A percentile compares a stretch with the other conserved stretches of the same genome.
Conservation (phyloP, 2,329 filamentous ascomycete genomes). For the Graphium sp. region DNA sequence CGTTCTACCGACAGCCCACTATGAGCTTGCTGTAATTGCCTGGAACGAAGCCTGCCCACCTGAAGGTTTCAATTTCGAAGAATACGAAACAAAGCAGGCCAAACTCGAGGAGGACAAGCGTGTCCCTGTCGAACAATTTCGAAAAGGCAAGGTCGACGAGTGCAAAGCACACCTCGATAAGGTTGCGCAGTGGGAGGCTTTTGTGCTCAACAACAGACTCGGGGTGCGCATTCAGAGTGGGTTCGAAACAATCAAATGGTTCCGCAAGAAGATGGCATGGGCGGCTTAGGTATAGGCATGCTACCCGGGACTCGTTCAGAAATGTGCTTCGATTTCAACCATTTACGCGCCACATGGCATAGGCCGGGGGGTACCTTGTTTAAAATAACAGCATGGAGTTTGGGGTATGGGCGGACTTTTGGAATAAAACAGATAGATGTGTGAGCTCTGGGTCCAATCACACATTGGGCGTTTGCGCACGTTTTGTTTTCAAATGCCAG, state of each 20-base stretch:
- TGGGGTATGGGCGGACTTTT: no score
- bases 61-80: neutral
- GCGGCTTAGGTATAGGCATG: neutral
- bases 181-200: slow-evolving; percentile 53
- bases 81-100: neutral
- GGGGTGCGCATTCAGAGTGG: slow-evolving; percentile 58
- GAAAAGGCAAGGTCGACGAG: slow-evolving; percentile 33
- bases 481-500: no score
- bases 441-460: no score
- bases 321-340: no score
- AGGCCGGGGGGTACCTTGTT: no score
- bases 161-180: slow-evolving; percentile 50
- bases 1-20: slow-evolving; percentile 56
- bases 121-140: slow-evolving; percentile 18
- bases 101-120: slow-evolving; percentile 4
- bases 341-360: no score
- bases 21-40: slow-evolving; percentile 69
- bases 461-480: no score
- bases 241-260: slow-evolving; percentile 46
- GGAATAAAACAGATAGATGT: no score
- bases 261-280: slow-evolving; percentile 23
- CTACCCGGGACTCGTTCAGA: no score
- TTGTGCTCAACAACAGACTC: slow-evolving; percentile 57
- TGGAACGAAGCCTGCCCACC: slow-evolving; percentile 52
- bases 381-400: no score